These are phyloP conservation scores for Daldinia sp. DNA, from an alignment of 2,329 filamentous ascomycete genomes.

Conservation along the genomic window DNA sequence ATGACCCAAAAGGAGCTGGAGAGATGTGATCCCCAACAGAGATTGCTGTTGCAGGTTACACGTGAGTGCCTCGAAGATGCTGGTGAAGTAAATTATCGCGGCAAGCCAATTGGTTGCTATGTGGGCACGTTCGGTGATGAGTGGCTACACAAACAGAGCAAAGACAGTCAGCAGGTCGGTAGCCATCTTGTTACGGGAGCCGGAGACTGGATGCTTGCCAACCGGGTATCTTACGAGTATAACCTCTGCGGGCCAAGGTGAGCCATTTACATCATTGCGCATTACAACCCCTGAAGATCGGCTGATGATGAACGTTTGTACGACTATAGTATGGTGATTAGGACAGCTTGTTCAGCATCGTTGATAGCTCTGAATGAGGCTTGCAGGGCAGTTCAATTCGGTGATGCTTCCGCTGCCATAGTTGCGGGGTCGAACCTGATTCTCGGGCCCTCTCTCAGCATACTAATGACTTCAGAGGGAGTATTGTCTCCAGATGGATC, in stretches of 20 bases:
- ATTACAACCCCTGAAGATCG: slow-evolving; percentile 1
- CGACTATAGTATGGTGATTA: slow-evolving; percentile 39
- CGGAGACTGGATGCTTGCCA: slow-evolving; percentile 49
- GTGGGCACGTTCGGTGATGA: slow-evolving; percentile 52
- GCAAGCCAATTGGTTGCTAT: slow-evolving; percentile 50
- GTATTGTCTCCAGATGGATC: slow-evolving; percentile 45
- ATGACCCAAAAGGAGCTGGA: slow-evolving; percentile 44
- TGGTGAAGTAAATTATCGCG: slow-evolving; percentile 49
- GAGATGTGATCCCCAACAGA: slow-evolving; percentile 50
- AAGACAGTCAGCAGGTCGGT: slow-evolving; percentile 43
- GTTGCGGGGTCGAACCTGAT: slow-evolving; percentile 48
- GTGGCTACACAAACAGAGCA: slow-evolving; percentile 45
- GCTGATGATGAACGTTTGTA: not conserved
- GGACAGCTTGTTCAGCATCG: slow-evolving; percentile 51
- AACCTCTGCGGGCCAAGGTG: slow-evolving; percentile 45
- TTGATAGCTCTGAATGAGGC: slow-evolving; percentile 49
- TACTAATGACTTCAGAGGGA: slow-evolving; percentile 41
- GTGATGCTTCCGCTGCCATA: slow-evolving; percentile 49
- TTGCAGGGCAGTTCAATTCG: slow-evolving; percentile 44
- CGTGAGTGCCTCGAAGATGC: slow-evolving; percentile 51
- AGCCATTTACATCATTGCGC: slow-evolving; percentile 15
- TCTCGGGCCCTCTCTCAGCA: slow-evolving; percentile 43
- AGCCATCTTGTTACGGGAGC: slow-evolving; percentile 46
- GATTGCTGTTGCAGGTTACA: slow-evolving; percentile 47
- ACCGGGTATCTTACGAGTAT: slow-evolving; percentile 49